phyloP scores from a whole-genome alignment of 2,329 filamentous ascomycete species.

The Byssoonygena ceratinophila region DNA sequence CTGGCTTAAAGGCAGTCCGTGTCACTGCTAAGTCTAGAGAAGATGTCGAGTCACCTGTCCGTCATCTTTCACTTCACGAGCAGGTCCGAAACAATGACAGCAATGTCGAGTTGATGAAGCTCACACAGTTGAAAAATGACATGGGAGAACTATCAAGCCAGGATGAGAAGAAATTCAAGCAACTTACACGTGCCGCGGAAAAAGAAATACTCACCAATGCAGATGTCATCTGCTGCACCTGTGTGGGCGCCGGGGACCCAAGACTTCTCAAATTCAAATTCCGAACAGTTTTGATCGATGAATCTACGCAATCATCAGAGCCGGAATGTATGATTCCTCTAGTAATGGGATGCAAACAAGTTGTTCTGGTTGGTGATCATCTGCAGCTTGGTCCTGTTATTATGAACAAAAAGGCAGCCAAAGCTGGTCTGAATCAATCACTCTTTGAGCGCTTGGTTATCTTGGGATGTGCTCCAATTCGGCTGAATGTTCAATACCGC shows the following conservation, averaged over 20 bases:
- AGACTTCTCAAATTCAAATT: conserved; percentile 96
- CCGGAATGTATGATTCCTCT: conserved; percentile 98
- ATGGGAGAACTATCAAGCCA: conserved; percentile 84
- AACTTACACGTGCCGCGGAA: conserved; percentile 84
- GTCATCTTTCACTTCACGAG: conserved; percentile 88
- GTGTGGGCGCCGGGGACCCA: conserved; percentile 91
- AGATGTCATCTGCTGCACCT: conserved; percentile 97
- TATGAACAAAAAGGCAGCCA: conserved; percentile 99
- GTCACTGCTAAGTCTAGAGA: conserved; percentile 98
- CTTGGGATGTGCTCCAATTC: conserved; percentile 79
- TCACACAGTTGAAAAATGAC: conserved; percentile 85
- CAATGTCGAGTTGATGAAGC: conserved; percentile 83
- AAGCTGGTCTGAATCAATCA: conserved; percentile 95
- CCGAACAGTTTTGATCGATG: conserved; percentile 92
- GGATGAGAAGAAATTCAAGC: conserved; percentile 98
- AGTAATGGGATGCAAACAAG: conserved; percentile 94
- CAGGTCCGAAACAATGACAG: conserved; percentile 97
- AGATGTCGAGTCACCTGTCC: conserved; percentile 96
- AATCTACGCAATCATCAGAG: conserved; percentile 95
- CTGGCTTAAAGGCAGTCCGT: conserved; percentile 89
- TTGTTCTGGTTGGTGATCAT: conserved; percentile 96
- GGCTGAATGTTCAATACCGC: conserved; percentile 92
- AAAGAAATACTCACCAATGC: conserved; percentile 90
- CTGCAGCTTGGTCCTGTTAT: conserved; percentile 97
- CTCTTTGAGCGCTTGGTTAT: conserved; percentile 93